A percentile compares a stretch with the other conserved stretches of the same genome.
Conservation (phyloP, 345 rosid genomes). For the Reutealis trisperma region DNA sequence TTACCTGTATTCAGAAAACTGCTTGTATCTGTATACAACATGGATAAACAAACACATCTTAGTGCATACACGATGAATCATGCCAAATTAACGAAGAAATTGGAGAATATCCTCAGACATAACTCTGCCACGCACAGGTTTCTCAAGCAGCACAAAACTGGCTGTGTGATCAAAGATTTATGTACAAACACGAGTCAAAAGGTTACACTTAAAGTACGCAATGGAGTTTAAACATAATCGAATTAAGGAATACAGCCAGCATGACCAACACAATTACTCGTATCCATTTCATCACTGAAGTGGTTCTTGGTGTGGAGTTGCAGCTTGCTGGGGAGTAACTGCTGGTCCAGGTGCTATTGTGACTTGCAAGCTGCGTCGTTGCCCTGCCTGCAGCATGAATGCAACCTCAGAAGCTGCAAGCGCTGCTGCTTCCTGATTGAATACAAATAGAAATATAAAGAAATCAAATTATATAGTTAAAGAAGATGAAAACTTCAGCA, state of each 20-base stretch:
- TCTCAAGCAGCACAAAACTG: constrained; percentile 7
- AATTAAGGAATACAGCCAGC: not conserved
- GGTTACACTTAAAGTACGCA: not conserved
- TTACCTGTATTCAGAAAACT: not conserved
- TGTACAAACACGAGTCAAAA: constrained; percentile 20
- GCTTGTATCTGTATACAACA: not conserved
- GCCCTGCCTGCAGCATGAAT: constrained; percentile 29
- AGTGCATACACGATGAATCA: not conserved
- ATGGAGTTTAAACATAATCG: not conserved
- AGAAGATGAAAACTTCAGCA: not conserved
- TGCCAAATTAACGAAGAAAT: not conserved
- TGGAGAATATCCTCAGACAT: not conserved
- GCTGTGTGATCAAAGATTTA: constrained; percentile 20
- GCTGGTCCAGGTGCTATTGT: constrained; percentile 23
- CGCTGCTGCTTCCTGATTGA: constrained; percentile 35
- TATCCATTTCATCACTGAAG: constrained; percentile 28
- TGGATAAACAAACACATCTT: not conserved
- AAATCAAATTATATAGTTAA: not conserved
- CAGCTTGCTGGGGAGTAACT: constrained; percentile 23
- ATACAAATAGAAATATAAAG: not conserved
- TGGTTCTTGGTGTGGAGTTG: constrained; percentile 48
- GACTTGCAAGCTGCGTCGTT: constrained; percentile 22
- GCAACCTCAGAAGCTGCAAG: constrained; percentile 30
- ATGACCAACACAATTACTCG: not conserved
- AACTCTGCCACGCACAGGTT: constrained; percentile 1